phyloP scores from a whole-genome alignment of 2,329 filamentous ascomycete genomes.

The Metarhizium guizhouense region DNA sequence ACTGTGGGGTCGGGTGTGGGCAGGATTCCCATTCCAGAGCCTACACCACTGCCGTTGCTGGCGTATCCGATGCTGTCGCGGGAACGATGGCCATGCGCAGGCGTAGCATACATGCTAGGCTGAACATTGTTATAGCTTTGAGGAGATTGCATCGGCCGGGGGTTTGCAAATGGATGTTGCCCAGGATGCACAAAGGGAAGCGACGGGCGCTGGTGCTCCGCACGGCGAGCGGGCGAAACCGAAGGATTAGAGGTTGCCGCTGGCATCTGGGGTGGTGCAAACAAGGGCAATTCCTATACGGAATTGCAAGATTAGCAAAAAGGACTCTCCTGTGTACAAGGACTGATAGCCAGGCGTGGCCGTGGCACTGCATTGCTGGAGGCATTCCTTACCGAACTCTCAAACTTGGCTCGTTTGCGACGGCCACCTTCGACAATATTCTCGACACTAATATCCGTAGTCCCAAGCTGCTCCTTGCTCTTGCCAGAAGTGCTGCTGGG shows the following conservation, averaged over 20 bases:
- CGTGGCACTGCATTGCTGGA: neutral
- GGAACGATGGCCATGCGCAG: slow-evolving; percentile 50
- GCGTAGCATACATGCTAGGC: slow-evolving; percentile 53
- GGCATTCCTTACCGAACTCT: slow-evolving; percentile 75
- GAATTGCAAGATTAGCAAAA: neutral
- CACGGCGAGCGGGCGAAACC: slow-evolving; percentile 79
- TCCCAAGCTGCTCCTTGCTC: slow-evolving; percentile 78
- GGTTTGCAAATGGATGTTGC: slow-evolving; percentile 73
- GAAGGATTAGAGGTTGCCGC: slow-evolving; percentile 96
- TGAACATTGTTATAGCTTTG: slow-evolving; percentile 58
- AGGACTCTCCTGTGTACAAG: neutral
- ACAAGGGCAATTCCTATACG: slow-evolving; percentile 81
- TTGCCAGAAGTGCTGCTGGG: slow-evolving; percentile 65
- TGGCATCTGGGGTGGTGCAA: slow-evolving; percentile 88
- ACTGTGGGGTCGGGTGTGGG: slow-evolving; percentile 97
- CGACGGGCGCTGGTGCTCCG: slow-evolving; percentile 61
- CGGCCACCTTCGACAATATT: slow-evolving; percentile 97
- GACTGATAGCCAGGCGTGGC: neutral
- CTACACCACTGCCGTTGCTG: slow-evolving; percentile 28
- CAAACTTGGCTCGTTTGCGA: slow-evolving; percentile 88
- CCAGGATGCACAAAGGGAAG: slow-evolving; percentile 68
- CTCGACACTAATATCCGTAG: slow-evolving; percentile 93
- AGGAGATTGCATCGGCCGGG: slow-evolving; percentile 72
- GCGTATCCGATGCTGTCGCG: slow-evolving; percentile 54
- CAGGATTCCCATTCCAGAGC: slow-evolving; percentile 46